Evolutionary conservation across 2,329 filamentous ascomycete species (phyloP).

Genomic region (Alternaria arborescens): DNA sequence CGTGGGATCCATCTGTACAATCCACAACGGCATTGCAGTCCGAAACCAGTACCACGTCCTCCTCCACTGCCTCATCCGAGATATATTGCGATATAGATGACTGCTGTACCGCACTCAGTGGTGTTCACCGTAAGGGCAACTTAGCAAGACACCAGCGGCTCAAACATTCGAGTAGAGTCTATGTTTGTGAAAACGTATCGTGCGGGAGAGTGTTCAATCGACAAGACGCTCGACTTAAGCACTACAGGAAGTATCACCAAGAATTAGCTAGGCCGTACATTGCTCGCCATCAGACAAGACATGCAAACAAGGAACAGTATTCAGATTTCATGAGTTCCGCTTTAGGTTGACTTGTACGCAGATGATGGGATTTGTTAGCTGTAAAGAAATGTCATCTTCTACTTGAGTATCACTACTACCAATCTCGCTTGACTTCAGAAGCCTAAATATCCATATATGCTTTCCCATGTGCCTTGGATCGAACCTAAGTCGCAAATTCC

Average conservation of each 20-base stretch:
- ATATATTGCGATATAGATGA: neutral
- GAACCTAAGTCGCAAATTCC: too few species aligned
- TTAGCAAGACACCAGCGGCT: neutral
- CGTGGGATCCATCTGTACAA: neutral
- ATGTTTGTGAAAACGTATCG: neutral
- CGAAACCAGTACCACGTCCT: neutral
- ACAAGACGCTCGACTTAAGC: slow-evolving; percentile 18
- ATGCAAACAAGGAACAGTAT: neutral
- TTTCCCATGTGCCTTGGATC: too few species aligned
- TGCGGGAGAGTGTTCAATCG: slow-evolving; percentile 4
- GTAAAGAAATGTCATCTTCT: too few species aligned
- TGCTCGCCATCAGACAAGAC: neutral
- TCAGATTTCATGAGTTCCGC: neutral
- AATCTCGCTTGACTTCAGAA: too few species aligned
- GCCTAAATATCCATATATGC: too few species aligned
- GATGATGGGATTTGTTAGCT: too few species aligned
- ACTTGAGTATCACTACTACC: too few species aligned
- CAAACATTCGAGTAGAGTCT: neutral
- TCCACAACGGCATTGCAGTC: neutral
- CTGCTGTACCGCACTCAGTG: neutral
- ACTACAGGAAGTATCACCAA: slow-evolving; percentile 1
- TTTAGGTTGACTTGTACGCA: too few species aligned
- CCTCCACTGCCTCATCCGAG: too few species aligned
- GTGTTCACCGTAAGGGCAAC: neutral
- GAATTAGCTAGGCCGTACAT: neutral